Evolutionary conservation across 768 basidiomycete species (phyloP).

Genomic region (Mycena alexandri): DNA sequence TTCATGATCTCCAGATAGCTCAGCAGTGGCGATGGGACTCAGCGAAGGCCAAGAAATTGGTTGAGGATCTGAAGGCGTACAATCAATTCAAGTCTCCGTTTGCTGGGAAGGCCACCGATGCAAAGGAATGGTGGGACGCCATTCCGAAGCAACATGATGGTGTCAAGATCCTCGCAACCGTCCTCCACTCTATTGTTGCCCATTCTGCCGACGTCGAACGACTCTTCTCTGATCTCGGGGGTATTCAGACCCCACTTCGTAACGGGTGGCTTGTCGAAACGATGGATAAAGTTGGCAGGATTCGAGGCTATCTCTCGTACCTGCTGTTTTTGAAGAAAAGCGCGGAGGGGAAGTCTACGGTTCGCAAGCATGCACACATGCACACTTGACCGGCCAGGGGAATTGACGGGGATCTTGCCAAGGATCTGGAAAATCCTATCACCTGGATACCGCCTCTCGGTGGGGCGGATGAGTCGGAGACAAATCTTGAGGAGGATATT

Average conservation of each 20-base stretch:
- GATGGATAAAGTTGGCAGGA: not conserved
- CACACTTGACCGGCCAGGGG: not conserved
- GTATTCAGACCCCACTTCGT: not conserved
- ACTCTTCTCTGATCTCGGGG: not conserved
- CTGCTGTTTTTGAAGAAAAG: not conserved
- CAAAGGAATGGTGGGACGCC: conserved; percentile 1
- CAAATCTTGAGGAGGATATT: conserved; percentile 1
- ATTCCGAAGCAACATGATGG: not conserved
- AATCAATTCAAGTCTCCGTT: not conserved
- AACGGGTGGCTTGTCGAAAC: not conserved
- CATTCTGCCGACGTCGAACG: conserved; percentile 1
- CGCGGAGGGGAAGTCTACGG: not conserved
- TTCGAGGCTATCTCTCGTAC: not conserved
- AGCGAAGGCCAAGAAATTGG: not conserved
- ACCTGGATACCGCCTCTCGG: conserved; percentile 13
- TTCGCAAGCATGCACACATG: not conserved
- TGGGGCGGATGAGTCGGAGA: not conserved
- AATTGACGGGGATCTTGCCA: conserved; percentile 7
- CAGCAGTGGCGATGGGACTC: too few relatives aligned
- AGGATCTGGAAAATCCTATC: conserved; percentile 2
- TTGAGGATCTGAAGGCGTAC: not conserved
- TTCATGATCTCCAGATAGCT: too few relatives aligned
- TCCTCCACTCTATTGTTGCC: not conserved
- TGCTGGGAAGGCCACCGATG: not conserved
- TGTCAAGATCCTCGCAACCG: not conserved